phyloP scores from a whole-genome alignment of 768 basidiomycete genomes.

The Cubamyces sp. region DNA sequence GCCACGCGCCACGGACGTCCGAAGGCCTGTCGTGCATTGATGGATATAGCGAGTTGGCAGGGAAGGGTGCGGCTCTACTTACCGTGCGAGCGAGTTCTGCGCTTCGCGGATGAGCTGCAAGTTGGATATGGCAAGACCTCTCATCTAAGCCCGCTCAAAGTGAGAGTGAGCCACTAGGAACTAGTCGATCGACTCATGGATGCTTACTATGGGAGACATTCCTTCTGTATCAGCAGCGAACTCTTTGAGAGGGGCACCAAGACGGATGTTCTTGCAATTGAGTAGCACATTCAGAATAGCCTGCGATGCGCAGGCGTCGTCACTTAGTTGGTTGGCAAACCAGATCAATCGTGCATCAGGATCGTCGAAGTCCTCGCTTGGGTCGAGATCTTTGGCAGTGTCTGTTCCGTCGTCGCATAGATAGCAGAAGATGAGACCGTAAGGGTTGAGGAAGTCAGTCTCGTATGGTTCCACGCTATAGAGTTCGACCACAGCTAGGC shows the following conservation, averaged over 20 bases:
- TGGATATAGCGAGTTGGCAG: background rate
- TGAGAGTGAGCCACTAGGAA: background rate
- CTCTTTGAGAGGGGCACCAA: slow-evolving; percentile 47
- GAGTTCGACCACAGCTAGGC: slow-evolving; percentile 59
- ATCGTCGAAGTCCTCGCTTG: slow-evolving; percentile 39
- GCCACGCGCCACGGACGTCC: slow-evolving; percentile 58
- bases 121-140: slow-evolving; percentile 64
- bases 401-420: slow-evolving; percentile 53
- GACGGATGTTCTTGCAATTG: slow-evolving; percentile 55
- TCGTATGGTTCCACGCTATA: slow-evolving; percentile 69
- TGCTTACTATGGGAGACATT: slow-evolving; percentile 61
- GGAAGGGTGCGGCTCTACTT: slow-evolving; percentile 24
- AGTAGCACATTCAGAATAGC: slow-evolving; percentile 63
- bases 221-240: slow-evolving; percentile 55
- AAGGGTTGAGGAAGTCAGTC: slow-evolving; percentile 59
- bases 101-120: slow-evolving; percentile 54
- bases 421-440: slow-evolving; percentile 68
- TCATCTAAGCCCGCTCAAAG: slow-evolving; percentile 48
- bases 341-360: slow-evolving; percentile 60
- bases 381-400: background rate
- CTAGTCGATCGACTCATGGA: background rate
- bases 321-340: slow-evolving; percentile 71
- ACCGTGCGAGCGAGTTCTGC: slow-evolving; percentile 67
- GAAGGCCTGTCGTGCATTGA: slow-evolving; percentile 45
- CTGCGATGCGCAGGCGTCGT: slow-evolving; percentile 67